phyloP scores from a whole-genome alignment of 2,329 filamentous ascomycete genomes.

The Arthrobotrys sphaeroides region DNA sequence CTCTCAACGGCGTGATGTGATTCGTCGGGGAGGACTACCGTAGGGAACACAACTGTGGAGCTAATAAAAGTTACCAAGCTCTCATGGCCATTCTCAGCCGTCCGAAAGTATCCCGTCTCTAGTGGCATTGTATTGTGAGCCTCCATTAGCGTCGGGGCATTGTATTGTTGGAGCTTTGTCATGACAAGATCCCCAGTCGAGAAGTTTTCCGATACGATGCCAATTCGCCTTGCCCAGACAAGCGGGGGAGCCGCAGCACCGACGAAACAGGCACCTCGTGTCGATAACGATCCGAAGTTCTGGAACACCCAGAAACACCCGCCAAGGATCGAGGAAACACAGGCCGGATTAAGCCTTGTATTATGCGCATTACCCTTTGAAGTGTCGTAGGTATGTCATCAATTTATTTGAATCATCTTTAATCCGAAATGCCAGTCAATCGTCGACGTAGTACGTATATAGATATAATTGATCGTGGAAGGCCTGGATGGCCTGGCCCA shows the following conservation, averaged over 20 bases:
- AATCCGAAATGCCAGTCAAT: background rate
- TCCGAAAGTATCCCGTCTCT: background rate
- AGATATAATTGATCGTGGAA: background rate
- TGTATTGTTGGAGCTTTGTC: too few relatives aligned
- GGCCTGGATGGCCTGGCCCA: constrained; percentile 30
- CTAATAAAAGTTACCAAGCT: constrained; percentile 2
- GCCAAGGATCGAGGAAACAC: background rate
- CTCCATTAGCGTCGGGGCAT: too few relatives aligned
- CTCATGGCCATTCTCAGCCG: background rate
- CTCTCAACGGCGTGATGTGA: background rate
- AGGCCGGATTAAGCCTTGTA: constrained; percentile 26
- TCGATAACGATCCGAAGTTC: constrained; percentile 38
- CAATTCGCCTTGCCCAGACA: constrained; percentile 32
- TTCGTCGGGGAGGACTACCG: constrained; percentile 1
- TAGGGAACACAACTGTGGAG: background rate
- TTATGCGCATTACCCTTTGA: constrained; percentile 27
- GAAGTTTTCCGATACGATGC: constrained; percentile 1
- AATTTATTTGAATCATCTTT: background rate
- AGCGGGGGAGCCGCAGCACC: constrained; percentile 10
- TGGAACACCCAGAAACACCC: constrained; percentile 10
- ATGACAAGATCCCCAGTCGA: background rate
- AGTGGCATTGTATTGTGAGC: constrained; percentile 38
- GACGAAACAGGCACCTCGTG: constrained; percentile 7
- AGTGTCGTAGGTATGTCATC: background rate
- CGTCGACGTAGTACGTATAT: background rate